Evolutionary conservation across 306 rosid species (phyloP).

Genomic region (Vicia faba): DNA sequence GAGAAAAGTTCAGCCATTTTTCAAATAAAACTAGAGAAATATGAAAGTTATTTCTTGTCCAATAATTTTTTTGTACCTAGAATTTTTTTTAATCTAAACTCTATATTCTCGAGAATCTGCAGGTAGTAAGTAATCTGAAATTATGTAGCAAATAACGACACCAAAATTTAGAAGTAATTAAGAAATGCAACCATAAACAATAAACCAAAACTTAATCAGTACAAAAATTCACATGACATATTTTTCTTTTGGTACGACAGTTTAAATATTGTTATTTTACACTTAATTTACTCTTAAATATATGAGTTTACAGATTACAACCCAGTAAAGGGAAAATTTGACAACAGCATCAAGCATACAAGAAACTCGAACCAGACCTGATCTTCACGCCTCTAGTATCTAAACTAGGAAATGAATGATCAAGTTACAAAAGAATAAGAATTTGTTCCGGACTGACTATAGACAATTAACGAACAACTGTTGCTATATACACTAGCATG

Average conservation of each 20-base stretch:
- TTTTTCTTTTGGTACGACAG: constrained; percentile 1
- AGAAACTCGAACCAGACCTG: constrained; percentile 38
- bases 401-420: constrained; percentile 41
- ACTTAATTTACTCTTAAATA: constrained; percentile 21
- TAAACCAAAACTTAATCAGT: neutral
- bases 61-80: too few relatives aligned
- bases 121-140: neutral
- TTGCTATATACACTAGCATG: constrained; percentile 63
- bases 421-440: constrained; percentile 59
- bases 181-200: neutral
- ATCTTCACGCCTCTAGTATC: constrained; percentile 37
- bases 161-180: neutral
- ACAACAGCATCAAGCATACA: constrained; percentile 39
- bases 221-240: neutral
- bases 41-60: too few relatives aligned
- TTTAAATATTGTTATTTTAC: constrained; percentile 21
- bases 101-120: too few relatives aligned
- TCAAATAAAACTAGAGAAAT: too few relatives aligned
- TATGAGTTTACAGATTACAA: constrained; percentile 31
- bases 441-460: constrained; percentile 45
- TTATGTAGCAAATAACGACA: neutral
- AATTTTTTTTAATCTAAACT: too few relatives aligned
- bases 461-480: constrained; percentile 46
- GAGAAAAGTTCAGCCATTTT: too few relatives aligned
- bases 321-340: constrained; percentile 36